Conservation (phyloP, 2,329 filamentous ascomycete species). For the Allantophomopsis lycopodina region DNA sequence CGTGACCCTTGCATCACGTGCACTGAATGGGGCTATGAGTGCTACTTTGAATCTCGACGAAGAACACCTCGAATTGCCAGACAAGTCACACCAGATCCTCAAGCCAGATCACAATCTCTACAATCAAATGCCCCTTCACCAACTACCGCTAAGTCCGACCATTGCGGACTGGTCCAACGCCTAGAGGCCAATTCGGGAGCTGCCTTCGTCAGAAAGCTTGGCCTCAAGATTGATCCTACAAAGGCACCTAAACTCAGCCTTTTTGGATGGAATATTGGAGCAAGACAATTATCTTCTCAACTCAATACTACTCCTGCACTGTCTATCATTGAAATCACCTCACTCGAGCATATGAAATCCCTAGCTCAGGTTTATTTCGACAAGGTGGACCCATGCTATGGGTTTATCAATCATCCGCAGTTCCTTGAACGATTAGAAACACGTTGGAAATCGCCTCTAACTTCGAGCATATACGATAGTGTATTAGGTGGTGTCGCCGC, state of each 20-base stretch:
- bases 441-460: no score
- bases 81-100: no score
- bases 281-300: constrained; percentile 15
- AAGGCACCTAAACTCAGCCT: constrained; percentile 32
- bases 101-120: no score
- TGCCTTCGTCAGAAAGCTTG: constrained; percentile 37
- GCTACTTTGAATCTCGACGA: constrained; percentile 10
- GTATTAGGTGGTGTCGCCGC: constrained; percentile 41
- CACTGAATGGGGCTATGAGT: constrained; percentile 15
- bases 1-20: constrained; percentile 15
- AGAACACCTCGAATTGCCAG: no score
- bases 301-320: constrained; percentile 10
- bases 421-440: no score
- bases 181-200: constrained; percentile 13
- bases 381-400: constrained; percentile 36
- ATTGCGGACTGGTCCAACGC: no score
- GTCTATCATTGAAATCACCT: constrained; percentile 30
- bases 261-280: constrained; percentile 37
- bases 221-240: constrained; percentile 35
- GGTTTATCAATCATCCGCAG: constrained; percentile 23
- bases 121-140: no score
- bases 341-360: constrained; percentile 29
- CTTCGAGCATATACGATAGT: constrained; percentile 21
- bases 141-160: no score
- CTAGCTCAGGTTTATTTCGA: constrained; percentile 34